These are phyloP conservation scores for Candida easanensis DNA, from an alignment of 805 yeast species.

Conservation along the genomic window DNA sequence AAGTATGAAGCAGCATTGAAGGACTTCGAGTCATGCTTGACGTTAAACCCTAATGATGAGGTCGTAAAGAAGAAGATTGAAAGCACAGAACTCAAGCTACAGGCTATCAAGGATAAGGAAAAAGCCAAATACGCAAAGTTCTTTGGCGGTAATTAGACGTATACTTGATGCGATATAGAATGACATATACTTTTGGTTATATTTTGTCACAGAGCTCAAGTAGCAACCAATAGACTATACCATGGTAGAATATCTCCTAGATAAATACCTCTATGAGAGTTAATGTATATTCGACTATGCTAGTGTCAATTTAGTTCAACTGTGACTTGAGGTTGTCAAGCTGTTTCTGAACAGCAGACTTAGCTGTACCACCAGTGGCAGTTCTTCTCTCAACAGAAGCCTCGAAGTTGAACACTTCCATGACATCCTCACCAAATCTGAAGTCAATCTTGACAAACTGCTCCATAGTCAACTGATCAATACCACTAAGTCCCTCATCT, in stretches of 20 bases:
- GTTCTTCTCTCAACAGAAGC: constrained; percentile 93
- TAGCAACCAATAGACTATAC: too few species aligned
- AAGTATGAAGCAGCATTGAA: constrained; percentile 48
- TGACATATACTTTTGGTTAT: too few species aligned
- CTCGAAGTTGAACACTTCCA: constrained; percentile 86
- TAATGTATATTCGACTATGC: too few species aligned
- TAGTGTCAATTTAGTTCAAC: too few species aligned
- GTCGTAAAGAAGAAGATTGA: constrained; percentile 44
- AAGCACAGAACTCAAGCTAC: constrained; percentile 38
- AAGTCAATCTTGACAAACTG: constrained; percentile 79
- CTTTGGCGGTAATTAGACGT: constrained; percentile 35
- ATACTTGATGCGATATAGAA: too few species aligned
- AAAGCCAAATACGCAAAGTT: constrained; percentile 61
- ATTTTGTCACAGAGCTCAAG: too few species aligned
- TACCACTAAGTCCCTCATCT: constrained; percentile 70
- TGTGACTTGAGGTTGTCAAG: constrained; percentile 37
- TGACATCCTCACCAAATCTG: constrained; percentile 80
- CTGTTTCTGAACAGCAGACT: constrained; percentile 81
- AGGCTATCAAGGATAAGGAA: constrained; percentile 45
- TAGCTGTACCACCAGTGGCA: constrained; percentile 97
- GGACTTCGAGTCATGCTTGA: constrained; percentile 43
- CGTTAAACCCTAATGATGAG: constrained; percentile 46
- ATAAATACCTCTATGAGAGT: too few species aligned
- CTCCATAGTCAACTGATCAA: constrained; percentile 74
- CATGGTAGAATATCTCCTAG: too few species aligned